Evolutionary conservation across 2,329 filamentous ascomycete species (phyloP).

Genomic region (Myriosclerotinia duriaeana): DNA sequence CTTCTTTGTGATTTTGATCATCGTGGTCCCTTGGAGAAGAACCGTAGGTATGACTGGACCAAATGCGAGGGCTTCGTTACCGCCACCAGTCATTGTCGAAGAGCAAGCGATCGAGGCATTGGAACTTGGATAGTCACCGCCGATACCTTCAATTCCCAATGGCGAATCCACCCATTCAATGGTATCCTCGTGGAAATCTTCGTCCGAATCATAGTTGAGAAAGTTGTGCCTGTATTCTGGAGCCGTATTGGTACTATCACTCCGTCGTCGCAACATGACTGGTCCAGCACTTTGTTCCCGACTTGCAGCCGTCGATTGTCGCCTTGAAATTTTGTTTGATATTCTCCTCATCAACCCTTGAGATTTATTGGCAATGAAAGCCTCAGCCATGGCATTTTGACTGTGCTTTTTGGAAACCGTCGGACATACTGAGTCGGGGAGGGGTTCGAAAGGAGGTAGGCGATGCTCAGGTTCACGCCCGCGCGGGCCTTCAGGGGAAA

Average conservation of each 20-base stretch:
- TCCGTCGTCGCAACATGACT: slow-evolving; percentile 74
- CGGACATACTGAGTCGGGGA: slow-evolving; percentile 64
- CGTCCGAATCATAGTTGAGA: slow-evolving; percentile 55
- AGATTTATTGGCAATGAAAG: slow-evolving; percentile 55
- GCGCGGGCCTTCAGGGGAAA: slow-evolving; percentile 63
- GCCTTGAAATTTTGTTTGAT: slow-evolving; percentile 75
- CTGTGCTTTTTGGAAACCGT: slow-evolving; percentile 57
- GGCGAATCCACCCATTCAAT: slow-evolving; percentile 45
- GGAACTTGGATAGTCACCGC: slow-evolving; percentile 50
- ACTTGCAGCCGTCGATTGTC: slow-evolving; percentile 73
- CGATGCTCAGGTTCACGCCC: slow-evolving; percentile 54
- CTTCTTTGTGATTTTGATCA: slow-evolving; percentile 86
- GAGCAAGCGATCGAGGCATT: slow-evolving; percentile 46
- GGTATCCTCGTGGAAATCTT: slow-evolving; percentile 54
- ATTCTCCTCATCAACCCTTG: slow-evolving; percentile 77
- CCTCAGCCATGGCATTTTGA: slow-evolving; percentile 63
- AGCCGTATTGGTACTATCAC: slow-evolving; percentile 79
- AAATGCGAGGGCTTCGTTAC: slow-evolving; percentile 43
- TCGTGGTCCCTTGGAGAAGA: slow-evolving; percentile 73
- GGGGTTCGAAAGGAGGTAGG: slow-evolving; percentile 61
- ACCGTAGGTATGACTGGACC: slow-evolving; percentile 75
- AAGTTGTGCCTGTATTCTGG: slow-evolving; percentile 49
- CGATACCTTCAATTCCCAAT: slow-evolving; percentile 46
- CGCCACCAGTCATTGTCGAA: slow-evolving; percentile 42
- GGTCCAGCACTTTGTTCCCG: slow-evolving; percentile 88